Evolutionary conservation across 2,329 filamentous ascomycete species (phyloP).

Genomic region (Macrophomina tecta): DNA sequence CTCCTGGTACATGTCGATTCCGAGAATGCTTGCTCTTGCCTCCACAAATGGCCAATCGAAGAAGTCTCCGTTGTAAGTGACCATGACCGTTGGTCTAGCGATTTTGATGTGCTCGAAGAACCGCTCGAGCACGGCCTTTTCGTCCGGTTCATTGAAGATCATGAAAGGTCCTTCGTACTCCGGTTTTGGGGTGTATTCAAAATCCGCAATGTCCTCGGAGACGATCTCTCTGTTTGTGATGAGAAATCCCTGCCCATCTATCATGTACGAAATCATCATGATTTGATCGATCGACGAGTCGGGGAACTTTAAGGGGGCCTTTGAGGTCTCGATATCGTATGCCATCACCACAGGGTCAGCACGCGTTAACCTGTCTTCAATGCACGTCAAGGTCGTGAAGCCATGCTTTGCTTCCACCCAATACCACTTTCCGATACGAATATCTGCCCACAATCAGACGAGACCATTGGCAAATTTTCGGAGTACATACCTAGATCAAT

Average conservation of each 20-base stretch:
- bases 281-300: constrained; percentile 94
- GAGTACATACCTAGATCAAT: constrained; percentile 78
- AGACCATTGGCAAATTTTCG: background rate
- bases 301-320: constrained; percentile 93
- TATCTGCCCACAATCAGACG: constrained; percentile 63
- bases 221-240: constrained; percentile 99
- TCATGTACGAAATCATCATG: constrained; percentile 99
- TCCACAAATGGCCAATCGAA: constrained; percentile 99
- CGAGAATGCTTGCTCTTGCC: constrained; percentile 86
- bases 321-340: constrained; percentile 99
- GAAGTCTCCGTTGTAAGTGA: constrained; percentile 99
- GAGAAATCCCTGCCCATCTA: constrained; percentile 95
- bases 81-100: constrained; percentile 91
- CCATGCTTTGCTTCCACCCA: constrained; percentile 94
- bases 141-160: constrained; percentile 97
- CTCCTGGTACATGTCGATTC: constrained; percentile 99
- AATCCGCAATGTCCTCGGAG: constrained; percentile 95
- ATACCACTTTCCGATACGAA: constrained; percentile 97
- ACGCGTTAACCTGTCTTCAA: constrained; percentile 85
- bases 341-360: constrained; percentile 98
- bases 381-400: constrained; percentile 77
- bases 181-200: constrained; percentile 96
- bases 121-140: constrained; percentile 83
- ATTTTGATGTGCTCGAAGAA: constrained; percentile 98
- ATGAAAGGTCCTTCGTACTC: constrained; percentile 96